phyloP scores from a whole-genome alignment of 2,329 filamentous ascomycete genomes.

The Curvularia hawaiiensis region DNA sequence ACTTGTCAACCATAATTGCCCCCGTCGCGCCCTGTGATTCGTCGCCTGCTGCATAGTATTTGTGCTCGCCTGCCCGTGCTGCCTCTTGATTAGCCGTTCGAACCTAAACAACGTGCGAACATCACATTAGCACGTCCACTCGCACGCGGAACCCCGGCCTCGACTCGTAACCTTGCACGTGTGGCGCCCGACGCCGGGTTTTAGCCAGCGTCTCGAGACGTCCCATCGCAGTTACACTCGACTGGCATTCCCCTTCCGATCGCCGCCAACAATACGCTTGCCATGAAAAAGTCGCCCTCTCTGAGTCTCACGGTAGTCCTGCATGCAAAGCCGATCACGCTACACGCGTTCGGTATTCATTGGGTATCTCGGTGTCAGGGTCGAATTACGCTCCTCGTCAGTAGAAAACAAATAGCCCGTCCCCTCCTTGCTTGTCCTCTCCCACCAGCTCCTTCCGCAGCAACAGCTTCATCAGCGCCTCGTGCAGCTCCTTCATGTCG shows the following conservation, averaged over 20 bases:
- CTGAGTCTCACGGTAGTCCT: background rate
- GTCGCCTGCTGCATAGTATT: slow-evolving; percentile 17
- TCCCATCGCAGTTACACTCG: background rate
- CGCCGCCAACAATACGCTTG: background rate
- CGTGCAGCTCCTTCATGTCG: slow-evolving; percentile 92
- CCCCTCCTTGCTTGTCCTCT: slow-evolving; percentile 33
- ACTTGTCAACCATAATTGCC: slow-evolving; percentile 3
- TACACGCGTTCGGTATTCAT: background rate
- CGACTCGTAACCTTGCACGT: slow-evolving; percentile 3
- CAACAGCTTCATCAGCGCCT: slow-evolving; percentile 78
- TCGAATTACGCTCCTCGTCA: slow-evolving; percentile 15
- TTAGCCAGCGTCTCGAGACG: slow-evolving; percentile 12
- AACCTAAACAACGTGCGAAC: slow-evolving; percentile 10
- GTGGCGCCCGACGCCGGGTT: slow-evolving; percentile 15
- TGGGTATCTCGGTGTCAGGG: slow-evolving; percentile 17
- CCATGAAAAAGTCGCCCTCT: background rate
- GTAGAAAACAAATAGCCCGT: slow-evolving; percentile 42
- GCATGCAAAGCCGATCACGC: background rate
- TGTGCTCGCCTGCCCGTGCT: slow-evolving; percentile 23
- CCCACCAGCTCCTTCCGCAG: slow-evolving; percentile 69
- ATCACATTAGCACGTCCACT: slow-evolving; percentile 6
- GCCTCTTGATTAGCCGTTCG: slow-evolving; percentile 20
- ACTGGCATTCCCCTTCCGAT: background rate
- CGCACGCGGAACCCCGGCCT: slow-evolving; percentile 6
- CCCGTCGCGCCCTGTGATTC: slow-evolving; percentile 21